Evolutionary conservation across 805 yeast genomes (phyloP).

Genomic region (Kazachstania viticola): DNA sequence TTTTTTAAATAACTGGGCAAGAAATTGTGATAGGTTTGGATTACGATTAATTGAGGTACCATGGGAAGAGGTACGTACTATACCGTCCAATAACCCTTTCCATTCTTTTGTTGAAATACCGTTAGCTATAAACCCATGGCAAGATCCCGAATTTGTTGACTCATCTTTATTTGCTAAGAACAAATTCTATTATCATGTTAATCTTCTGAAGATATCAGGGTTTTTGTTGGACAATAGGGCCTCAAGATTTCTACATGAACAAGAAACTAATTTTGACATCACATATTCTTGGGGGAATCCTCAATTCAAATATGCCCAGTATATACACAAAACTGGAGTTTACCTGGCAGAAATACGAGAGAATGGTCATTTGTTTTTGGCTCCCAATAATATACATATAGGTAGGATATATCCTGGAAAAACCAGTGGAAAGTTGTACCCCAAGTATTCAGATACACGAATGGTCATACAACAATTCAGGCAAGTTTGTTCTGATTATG

Average conservation of each 20-base stretch:
- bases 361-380: conserved; percentile 66
- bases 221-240: conserved; percentile 77
- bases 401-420: conserved; percentile 51
- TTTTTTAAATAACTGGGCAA: conserved; percentile 60
- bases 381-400: conserved; percentile 79
- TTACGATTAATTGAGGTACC: conserved; percentile 78
- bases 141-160: conserved; percentile 40
- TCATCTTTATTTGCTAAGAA: conserved; percentile 35
- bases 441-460: conserved; percentile 70
- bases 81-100: conserved; percentile 74
- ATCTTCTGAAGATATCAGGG: conserved; percentile 54
- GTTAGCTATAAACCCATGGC: conserved; percentile 64
- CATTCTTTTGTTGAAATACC: conserved; percentile 68
- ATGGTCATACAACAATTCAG: conserved; percentile 61
- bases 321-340: conserved; percentile 79
- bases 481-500: conserved; percentile 44
- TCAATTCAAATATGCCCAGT: conserved; percentile 71
- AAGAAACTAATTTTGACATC: conserved; percentile 45
- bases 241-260: conserved; percentile 45
- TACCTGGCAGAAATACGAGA: conserved; percentile 80
- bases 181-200: conserved; percentile 66
- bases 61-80: conserved; percentile 70
- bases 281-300: conserved; percentile 89
- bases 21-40: conserved; percentile 79
- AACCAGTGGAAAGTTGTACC: conserved; percentile 19